These are phyloP conservation scores for Colletotrichum sp. DNA, from an alignment of 2,329 filamentous ascomycete species.

Conservation along the genomic window DNA sequence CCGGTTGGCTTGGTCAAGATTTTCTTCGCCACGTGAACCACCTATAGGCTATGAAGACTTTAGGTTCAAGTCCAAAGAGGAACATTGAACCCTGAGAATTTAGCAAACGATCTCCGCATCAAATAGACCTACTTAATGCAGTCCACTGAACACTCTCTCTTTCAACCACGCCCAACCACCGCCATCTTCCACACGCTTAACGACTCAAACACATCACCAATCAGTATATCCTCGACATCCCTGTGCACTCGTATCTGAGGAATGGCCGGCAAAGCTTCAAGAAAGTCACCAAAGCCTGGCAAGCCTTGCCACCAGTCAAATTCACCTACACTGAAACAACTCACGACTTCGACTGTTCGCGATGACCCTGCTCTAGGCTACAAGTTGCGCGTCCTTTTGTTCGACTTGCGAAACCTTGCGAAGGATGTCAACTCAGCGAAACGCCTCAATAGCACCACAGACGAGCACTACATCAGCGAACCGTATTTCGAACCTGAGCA, in stretches of 20 bases:
- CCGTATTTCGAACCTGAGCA: background rate
- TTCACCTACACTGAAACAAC: background rate
- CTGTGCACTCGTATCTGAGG: accelerated
- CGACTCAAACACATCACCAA: background rate
- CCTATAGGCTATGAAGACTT: background rate
- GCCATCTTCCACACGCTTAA: background rate
- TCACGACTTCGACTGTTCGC: background rate
- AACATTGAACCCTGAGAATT: background rate
- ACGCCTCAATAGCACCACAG: background rate
- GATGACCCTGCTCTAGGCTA: background rate
- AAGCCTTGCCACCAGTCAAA: background rate
- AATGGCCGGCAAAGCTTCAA: background rate
- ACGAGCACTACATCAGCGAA: background rate
- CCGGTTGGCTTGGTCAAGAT: background rate
- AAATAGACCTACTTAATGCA: background rate
- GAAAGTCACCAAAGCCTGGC: background rate
- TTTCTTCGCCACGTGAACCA: background rate
- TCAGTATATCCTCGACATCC: background rate
- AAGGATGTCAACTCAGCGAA: background rate
- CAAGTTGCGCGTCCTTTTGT: background rate
- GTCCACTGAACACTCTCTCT: background rate
- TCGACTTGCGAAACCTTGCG: background rate
- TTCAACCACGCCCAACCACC: background rate
- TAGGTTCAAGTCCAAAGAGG: background rate
- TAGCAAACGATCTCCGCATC: background rate